Evolutionary conservation across 129 eudicot species (phyloP), one percentile per base, ranked within the genome.

Genomic region (Erigeron canadensis): DNA sequence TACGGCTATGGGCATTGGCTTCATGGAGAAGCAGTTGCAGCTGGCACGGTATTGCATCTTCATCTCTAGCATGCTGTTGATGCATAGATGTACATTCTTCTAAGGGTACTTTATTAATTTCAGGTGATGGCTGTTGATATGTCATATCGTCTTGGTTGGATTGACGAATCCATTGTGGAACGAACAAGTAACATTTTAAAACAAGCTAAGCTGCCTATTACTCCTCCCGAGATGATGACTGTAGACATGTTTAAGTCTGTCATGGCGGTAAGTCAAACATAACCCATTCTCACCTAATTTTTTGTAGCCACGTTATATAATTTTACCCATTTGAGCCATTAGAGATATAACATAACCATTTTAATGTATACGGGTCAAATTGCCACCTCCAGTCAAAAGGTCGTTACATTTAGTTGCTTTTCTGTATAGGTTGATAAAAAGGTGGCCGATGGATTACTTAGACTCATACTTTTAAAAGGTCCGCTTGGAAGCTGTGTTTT

Each of bases 11-110:
- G 99, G 48, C 85, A 95, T 80, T 95, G 99, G 99, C 91, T 95
- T 69, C 99, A 95, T 74, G 99, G 97, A 48, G 99, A 95, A 83
- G 99, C 99, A 53, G 99, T 95, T 75, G 96, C 99, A 51, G 93
- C 91, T 79, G 96, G 96, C 92, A 95, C 81, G 89, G 99, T 95
- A 88, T 34, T 54, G 57, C 17, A 23, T 47, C 17, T 28, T 3
- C 41, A 17, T 10, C 6, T 28, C 45, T 60, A 48, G 71, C 63
- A 56, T 18, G 40, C 8, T 48, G 68, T 67, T 10, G 19, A 38
- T 43, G 18, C 42, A 48, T 63, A 37, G 19, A 16, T 77, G 37
- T 50, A 70, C 54, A 12, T 62, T 47, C 69, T 28, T 40, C 17
- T 81, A 71, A 72, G 40, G 69, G 38, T 84, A n/a, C 19, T 77